Evolutionary conservation across 495 filamentous ascomycete species (phyloP), one percentile per base, ranked within the genome.

Genomic region (Emericellopsis terricola): DNA sequence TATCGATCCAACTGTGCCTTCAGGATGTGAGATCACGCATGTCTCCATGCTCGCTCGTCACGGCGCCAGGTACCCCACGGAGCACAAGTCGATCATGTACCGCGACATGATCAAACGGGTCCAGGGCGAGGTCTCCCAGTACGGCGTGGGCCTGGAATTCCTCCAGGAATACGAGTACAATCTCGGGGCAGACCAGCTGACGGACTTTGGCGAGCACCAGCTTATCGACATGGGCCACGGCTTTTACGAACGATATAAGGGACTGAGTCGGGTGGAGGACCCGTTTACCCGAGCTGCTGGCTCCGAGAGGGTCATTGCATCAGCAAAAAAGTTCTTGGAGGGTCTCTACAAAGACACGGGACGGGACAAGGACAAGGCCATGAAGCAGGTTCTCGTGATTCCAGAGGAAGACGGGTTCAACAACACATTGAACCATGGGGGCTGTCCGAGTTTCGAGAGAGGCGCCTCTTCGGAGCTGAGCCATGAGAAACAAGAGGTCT

Each of bases 31-130:
- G 29, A 48, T 87, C 39, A 83, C 71, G 23, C 86, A 89, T 48
- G 82, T 66, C 8, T 79, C 86, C 42, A 51, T 84, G 11, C 64
- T 93, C 35, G 79, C 78, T 7, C 69, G 84, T 10, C 84, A 93
- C 52, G 84, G 83, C n/a, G 81, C 80, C 10, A 65, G 84, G 38
- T 75, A 76, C 47, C 84, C 84, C 8, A 89, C 82, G 0, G 39
- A 48, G 3, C 51, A 53, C 24, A 86, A 83, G 57, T 61, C 69
- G 8, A 37, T 43, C 8, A 41, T 41, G 10, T 86, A 86, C 51
- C 52, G 48, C 18, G 42, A 46, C 17, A 56, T 73, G 15, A 59
- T 89, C 31, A 41, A 62, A 11, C 57, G 56, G 7, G 76, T 93
- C 42, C 71, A 86, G 16, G 40, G 46, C 8, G 59, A 52, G 28